Base-by-base conservation (phyloP, 257 asterid genomes). In the Nicotiana attenuata region DNA sequence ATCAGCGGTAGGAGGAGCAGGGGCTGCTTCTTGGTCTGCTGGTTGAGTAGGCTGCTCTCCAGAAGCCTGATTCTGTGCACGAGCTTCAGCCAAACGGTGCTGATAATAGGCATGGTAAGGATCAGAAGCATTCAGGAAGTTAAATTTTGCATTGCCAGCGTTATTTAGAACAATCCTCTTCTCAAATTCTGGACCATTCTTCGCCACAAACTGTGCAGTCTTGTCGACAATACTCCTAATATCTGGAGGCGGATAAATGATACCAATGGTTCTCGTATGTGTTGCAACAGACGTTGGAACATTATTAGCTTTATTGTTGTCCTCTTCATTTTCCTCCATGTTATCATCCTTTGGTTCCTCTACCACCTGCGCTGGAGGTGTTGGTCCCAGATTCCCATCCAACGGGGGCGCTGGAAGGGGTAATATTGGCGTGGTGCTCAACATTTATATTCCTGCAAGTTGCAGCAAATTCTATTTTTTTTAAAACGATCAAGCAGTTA, bases 81-180 rank as follows among this genome's bases (percentile, higher is more conserved):
- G 90, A 67, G 92, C 92, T 84, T 93, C 98, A 5, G 97, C 71
- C 22, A 95, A 86, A 10, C 97, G 96, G 60, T 93, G 97, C 90
- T 91, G 97, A 85, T 95, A 95, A 76, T 95, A 95, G 22, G 95
- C 97, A 83, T 95, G 95, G 83, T 95, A 93, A 59, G 98, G 97
- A 91, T 95, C 97, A 15, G 93, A 87, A 57, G 90, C 69, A 56
- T 86, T 92, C 82, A 92, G 84, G 67, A 93, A 93, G 68, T 92
- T 91, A 86, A 95, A 41, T 41, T 41, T 95, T 1, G 93, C 92
- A 82, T 95, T 95, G 15, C 96, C 93, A 80, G 94, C 97, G 11
- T 41, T 41, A 41, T 41, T 41, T 41, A 41, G 50, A 41, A 41
- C 50, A 41, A 38, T 38, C 47, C 47, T 38, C 47, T 38, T 38